Evolutionary conservation across 352 stramenopile species (phyloP).

Genomic region (Nothophytophthora sp.): DNA sequence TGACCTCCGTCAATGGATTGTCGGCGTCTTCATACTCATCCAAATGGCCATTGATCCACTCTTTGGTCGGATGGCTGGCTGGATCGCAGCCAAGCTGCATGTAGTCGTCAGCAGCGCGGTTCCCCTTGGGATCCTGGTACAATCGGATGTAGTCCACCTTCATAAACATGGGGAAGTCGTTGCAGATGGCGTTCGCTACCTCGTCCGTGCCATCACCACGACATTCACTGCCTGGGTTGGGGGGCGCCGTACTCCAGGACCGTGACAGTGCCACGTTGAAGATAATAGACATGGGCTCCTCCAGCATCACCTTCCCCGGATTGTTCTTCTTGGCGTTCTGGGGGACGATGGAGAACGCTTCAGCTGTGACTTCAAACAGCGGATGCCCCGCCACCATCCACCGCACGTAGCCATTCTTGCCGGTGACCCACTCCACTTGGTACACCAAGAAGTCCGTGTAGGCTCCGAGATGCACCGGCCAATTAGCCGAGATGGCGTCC

Average conservation of each 20-base stretch:
- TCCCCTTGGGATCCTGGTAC: conserved; percentile 69
- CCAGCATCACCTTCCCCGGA: conserved; percentile 84
- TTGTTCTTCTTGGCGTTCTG: conserved; percentile 39
- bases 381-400: conserved; percentile 71
- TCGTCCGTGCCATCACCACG: conserved; percentile 22
- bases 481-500: conserved; percentile 62
- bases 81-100: conserved; percentile 49
- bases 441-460: conserved; percentile 63
- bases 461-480: conserved; percentile 60
- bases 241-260: conserved; percentile 40
- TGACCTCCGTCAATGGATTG: conserved; percentile 50
- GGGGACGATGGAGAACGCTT: conserved; percentile 38
- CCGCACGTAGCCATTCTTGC: conserved; percentile 40
- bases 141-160: conserved; percentile 88
- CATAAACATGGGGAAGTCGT: conserved; percentile 55
- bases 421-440: conserved; percentile 44
- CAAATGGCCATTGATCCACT: conserved; percentile 47
- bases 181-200: conserved; percentile 48
- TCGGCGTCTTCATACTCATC: conserved; percentile 50
- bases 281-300: conserved; percentile 93
- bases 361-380: conserved; percentile 75
- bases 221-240: conserved; percentile 22
- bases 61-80: conserved; percentile 37
- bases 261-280: conserved; percentile 94
- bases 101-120: conserved; percentile 29